Evolutionary conservation across 306 rosid genomes (phyloP).

Genomic region (Cucumis hystrix): DNA sequence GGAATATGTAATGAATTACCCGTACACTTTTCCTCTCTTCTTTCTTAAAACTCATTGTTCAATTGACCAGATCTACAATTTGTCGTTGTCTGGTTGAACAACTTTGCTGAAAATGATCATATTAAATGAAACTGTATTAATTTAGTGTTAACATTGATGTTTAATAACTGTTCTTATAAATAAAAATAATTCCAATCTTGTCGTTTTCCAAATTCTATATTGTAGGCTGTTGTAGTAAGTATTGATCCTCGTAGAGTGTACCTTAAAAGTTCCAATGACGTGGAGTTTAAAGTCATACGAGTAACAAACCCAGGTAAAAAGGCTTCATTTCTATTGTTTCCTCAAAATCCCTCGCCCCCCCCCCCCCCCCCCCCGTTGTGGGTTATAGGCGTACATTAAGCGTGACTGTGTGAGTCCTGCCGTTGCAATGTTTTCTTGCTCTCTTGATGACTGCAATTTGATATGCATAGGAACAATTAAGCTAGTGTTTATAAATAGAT

Average conservation of each 20-base stretch:
- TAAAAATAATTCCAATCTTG: not conserved
- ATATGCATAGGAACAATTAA: not conserved
- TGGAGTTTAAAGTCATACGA: slow-evolving; percentile 48
- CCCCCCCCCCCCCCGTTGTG: not conserved
- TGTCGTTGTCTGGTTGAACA: not conserved
- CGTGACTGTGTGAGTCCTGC: not conserved
- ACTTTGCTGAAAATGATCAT: not conserved
- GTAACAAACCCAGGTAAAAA: slow-evolving; percentile 53
- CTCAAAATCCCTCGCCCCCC: not conserved
- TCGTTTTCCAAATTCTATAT: not conserved
- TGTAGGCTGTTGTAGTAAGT: slow-evolving; percentile 94
- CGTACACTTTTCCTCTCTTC: not conserved
- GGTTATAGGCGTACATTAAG: not conserved
- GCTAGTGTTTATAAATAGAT: not conserved
- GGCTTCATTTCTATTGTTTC: not conserved
- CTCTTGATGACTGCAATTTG: not conserved
- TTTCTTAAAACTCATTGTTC: not conserved
- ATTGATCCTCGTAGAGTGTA: slow-evolving; percentile 87
- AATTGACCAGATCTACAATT: not conserved
- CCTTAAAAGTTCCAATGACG: slow-evolving; percentile 54
- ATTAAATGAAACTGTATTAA: not conserved
- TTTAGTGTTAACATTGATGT: slow-evolving; percentile 1
- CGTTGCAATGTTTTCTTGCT: not conserved
- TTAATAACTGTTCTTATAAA: not conserved
- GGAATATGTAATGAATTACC: not conserved